Percentiles rank a stretch among this genome's conserved stretches.
Conservation (phyloP, 805 yeast genomes). For the Kodamaea neixiangensis region DNA sequence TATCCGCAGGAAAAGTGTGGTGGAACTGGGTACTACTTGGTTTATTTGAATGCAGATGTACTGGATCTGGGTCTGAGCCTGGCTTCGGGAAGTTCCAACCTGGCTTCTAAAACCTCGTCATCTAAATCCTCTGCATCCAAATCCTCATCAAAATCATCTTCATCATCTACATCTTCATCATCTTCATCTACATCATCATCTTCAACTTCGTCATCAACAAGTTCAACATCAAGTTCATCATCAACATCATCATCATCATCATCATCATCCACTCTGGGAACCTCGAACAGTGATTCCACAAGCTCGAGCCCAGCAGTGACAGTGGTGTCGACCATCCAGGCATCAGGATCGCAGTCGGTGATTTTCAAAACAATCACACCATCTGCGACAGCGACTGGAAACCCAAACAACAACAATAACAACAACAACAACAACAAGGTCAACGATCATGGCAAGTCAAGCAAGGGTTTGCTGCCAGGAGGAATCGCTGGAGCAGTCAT, state of each 20-base stretch:
- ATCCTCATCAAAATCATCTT: slow-evolving; percentile 9
- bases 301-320: slow-evolving; percentile 12
- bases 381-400: slow-evolving; percentile 10
- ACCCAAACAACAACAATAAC: slow-evolving; percentile 9
- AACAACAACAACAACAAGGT: slow-evolving; percentile 10
- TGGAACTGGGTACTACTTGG: slow-evolving; percentile 37
- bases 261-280: slow-evolving; percentile 9
- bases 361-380: slow-evolving; percentile 25
- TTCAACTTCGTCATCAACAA: slow-evolving; percentile 4
- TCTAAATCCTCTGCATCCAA: slow-evolving; percentile 4
- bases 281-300: slow-evolving; percentile 16
- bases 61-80: slow-evolving; percentile 5
- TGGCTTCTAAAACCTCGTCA: slow-evolving; percentile 15
- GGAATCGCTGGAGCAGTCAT: slow-evolving; percentile 45
- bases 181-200: slow-evolving; percentile 11
- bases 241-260: slow-evolving; percentile 12
- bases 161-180: slow-evolving; percentile 13
- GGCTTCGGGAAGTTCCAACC: slow-evolving; percentile 6
- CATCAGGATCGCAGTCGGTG: slow-evolving; percentile 18
- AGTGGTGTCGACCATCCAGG: slow-evolving; percentile 11
- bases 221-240: slow-evolving; percentile 7
- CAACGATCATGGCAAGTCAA: slow-evolving; percentile 1
- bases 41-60: slow-evolving; percentile 41
- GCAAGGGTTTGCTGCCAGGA: slow-evolving; percentile 34
- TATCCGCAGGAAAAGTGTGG: slow-evolving; percentile 65